Evolutionary conservation across 352 stramenopile species (phyloP).

Genomic region (Globisporangium canariense): DNA sequence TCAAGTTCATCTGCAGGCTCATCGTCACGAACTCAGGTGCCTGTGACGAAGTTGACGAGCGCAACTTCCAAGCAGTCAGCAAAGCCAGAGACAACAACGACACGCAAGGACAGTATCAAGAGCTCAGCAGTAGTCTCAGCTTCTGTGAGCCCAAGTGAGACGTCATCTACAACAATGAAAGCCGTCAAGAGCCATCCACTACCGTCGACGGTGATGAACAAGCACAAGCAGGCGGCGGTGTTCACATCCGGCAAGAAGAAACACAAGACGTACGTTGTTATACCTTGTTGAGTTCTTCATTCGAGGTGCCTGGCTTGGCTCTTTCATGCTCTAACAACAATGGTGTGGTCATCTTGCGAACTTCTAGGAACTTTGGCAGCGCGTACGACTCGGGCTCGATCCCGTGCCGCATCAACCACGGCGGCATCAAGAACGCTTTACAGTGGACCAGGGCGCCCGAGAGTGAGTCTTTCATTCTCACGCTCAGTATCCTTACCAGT

Average conservation of each 20-base stretch:
- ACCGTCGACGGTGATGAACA: constrained; percentile 54
- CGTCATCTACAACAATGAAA: background rate
- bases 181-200: constrained; percentile 25
- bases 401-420: constrained; percentile 78
- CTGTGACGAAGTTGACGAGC: background rate
- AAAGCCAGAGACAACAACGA: constrained; percentile 4
- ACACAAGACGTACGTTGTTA: constrained; percentile 59
- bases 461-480: constrained; percentile 23
- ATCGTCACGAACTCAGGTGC: background rate
- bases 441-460: constrained; percentile 69
- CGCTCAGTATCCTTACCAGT: too few relatives aligned
- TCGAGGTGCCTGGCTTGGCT: background rate
- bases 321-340: background rate
- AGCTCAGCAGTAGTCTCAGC: constrained; percentile 5
- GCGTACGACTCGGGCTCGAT: constrained; percentile 68
- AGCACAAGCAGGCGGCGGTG: constrained; percentile 73
- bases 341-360: constrained; percentile 2
- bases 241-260: constrained; percentile 71
- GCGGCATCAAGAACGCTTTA: constrained; percentile 66
- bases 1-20: constrained; percentile 13
- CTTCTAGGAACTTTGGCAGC: constrained; percentile 56
- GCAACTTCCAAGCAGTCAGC: constrained; percentile 5
- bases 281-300: background rate
- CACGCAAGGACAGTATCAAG: constrained; percentile 22
- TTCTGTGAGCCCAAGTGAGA: constrained; percentile 13